A percentile compares a stretch with the other conserved stretches of the same genome.
phyloP scores from a whole-genome alignment of 2,329 filamentous ascomycete species.

The Penicillium sp. region DNA sequence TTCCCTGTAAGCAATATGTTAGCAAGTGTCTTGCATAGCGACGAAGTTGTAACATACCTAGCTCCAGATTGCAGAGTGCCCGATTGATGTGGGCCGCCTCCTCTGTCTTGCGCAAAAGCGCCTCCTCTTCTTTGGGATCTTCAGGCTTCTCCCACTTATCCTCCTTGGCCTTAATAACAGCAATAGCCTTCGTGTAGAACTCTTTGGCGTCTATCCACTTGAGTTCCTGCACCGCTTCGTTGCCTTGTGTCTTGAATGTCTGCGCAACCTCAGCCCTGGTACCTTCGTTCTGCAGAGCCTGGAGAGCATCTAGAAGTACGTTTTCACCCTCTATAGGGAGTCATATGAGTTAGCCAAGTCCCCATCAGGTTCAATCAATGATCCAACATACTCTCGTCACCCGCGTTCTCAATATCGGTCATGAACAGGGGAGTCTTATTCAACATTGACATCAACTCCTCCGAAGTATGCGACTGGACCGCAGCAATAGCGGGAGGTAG shows the following conservation, averaged over 20 bases:
- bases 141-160: slow-evolving; percentile 50
- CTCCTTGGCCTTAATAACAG: slow-evolving; percentile 64
- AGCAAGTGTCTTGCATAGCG: not conserved
- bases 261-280: slow-evolving; percentile 75
- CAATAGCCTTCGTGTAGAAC: slow-evolving; percentile 84
- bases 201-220: slow-evolving; percentile 80
- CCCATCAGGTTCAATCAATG: not conserved
- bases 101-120: slow-evolving; percentile 60
- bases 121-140: slow-evolving; percentile 56
- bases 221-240: slow-evolving; percentile 74
- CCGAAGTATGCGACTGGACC: slow-evolving; percentile 53
- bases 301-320: slow-evolving; percentile 76
- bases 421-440: slow-evolving; percentile 85
- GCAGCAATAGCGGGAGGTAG: slow-evolving; percentile 59
- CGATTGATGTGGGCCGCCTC: slow-evolving; percentile 82
- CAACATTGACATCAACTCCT: slow-evolving; percentile 61
- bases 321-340: slow-evolving; percentile 61
- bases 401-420: slow-evolving; percentile 71
- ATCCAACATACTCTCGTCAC: slow-evolving; percentile 47
- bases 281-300: slow-evolving; percentile 89
- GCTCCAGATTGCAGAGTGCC: slow-evolving; percentile 81
- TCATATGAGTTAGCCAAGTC: not conserved
- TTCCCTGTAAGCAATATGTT: slow-evolving; percentile 55
- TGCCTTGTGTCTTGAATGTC: slow-evolving; percentile 88
- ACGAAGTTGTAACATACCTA: slow-evolving; percentile 51